Evolutionary conservation across 2,329 filamentous ascomycete species (phyloP).

Genomic region (Polytolypa hystricis): DNA sequence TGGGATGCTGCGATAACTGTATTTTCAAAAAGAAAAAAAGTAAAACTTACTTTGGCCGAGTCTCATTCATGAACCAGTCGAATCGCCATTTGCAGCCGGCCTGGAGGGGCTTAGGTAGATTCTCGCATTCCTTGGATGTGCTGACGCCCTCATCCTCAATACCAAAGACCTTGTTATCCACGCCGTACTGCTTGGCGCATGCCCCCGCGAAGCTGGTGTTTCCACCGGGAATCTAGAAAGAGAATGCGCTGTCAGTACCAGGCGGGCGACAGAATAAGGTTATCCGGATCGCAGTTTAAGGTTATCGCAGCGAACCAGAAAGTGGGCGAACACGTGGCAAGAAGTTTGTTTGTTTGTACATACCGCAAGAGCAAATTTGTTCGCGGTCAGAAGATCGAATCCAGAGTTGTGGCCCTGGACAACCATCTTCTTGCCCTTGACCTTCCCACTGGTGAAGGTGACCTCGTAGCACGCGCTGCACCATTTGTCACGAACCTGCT

Average conservation of each 20-base stretch:
- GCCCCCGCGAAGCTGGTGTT: conserved; percentile 2
- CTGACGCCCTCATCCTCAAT: neutral
- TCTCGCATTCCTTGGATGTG: neutral
- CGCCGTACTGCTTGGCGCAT: neutral
- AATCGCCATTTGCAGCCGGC: conserved; percentile 1
- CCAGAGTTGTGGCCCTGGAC: conserved; percentile 1
- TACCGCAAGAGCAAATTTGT: neutral
- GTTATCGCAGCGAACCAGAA: too few species aligned
- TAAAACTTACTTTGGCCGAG: neutral
- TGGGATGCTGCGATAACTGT: neutral
- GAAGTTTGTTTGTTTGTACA: too few species aligned
- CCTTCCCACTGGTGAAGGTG: neutral
- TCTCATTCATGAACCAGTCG: conserved; percentile 1
- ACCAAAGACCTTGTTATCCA: neutral
- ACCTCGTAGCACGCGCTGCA: conserved; percentile 3
- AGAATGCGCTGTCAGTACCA: too few species aligned
- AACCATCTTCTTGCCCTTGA: conserved; percentile 4
- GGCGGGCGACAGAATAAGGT: too few species aligned
- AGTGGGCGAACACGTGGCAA: too few species aligned
- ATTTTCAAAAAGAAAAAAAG: neutral
- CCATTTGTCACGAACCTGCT: conserved; percentile 1
- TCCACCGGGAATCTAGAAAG: conserved; percentile 2
- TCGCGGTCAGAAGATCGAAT: neutral
- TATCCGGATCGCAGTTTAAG: too few species aligned
- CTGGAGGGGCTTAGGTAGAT: neutral